phyloP scores from a whole-genome alignment of 345 rosid genomes.

The Pistacia integerrima region DNA sequence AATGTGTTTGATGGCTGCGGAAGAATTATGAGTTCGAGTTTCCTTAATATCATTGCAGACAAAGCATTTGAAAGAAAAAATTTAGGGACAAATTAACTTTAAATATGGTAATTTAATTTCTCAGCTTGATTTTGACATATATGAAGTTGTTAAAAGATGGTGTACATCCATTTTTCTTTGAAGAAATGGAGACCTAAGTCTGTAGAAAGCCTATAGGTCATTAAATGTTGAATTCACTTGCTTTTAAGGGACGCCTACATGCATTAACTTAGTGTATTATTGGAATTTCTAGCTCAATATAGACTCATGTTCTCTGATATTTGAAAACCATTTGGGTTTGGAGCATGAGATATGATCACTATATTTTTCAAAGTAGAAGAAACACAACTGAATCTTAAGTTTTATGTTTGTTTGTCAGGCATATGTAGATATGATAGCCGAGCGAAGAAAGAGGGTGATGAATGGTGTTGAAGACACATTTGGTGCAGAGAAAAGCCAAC shows the following conservation, averaged over 20 bases:
- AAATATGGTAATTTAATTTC: too few relatives aligned
- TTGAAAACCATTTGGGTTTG: not conserved
- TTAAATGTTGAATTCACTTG: not conserved
- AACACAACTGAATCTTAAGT: not conserved
- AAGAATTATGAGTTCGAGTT: too few relatives aligned
- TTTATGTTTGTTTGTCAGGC: conserved; percentile 42
- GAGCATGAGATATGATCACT: not conserved
- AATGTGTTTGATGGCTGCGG: too few relatives aligned
- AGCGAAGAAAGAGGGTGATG: conserved; percentile 66
- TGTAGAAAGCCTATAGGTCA: too few relatives aligned
- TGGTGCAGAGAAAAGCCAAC: conserved; percentile 55
- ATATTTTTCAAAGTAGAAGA: not conserved
- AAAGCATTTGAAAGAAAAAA: too few relatives aligned
- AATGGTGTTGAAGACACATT: conserved; percentile 81
- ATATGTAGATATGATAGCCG: conserved; percentile 73
- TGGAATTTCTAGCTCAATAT: not conserved
- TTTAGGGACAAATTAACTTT: too few relatives aligned
- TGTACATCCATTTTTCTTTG: too few relatives aligned
- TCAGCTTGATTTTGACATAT: too few relatives aligned
- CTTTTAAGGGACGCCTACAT: not conserved
- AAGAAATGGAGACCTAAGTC: too few relatives aligned
- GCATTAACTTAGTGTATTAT: not conserved
- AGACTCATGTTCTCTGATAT: not conserved
- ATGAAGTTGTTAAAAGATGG: too few relatives aligned
- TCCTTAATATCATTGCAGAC: too few relatives aligned